Percentiles rank a stretch among this genome's conserved stretches.
Conservation (phyloP, 148 eudicot genomes). For the Fagopyrum tataricum region DNA sequence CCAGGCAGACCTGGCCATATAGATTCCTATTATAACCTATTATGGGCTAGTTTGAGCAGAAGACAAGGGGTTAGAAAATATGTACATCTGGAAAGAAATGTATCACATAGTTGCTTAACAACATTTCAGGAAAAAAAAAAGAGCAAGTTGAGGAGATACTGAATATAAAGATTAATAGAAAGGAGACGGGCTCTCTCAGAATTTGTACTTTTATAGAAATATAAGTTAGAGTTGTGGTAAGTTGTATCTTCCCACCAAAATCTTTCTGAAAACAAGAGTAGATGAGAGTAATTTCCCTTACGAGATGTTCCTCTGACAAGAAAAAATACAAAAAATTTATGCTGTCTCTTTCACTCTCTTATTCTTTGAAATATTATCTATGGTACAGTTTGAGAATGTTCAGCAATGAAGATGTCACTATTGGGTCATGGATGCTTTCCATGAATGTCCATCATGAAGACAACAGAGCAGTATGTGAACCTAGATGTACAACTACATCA, state of each 20-base stretch:
- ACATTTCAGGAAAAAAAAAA: not conserved
- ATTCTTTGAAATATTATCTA: not conserved
- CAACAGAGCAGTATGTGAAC: slow-evolving; percentile 51
- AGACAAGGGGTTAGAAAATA: not conserved
- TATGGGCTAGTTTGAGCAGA: not conserved
- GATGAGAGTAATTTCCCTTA: not conserved
- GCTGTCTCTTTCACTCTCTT: not conserved
- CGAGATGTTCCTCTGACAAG: not conserved
- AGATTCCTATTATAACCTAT: not conserved
- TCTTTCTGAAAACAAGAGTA: not conserved
- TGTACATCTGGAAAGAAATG: not conserved
- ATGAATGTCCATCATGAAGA: slow-evolving; percentile 69
- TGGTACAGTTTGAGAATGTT: slow-evolving; percentile 55
- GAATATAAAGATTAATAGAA: not conserved
- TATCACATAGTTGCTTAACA: not conserved
- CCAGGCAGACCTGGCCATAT: not conserved
- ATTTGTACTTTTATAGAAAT: not conserved
- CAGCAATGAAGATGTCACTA: slow-evolving; percentile 71
- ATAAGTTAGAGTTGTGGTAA: not conserved
- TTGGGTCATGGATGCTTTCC: slow-evolving; percentile 77
- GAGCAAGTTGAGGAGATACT: not conserved
- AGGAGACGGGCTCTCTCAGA: not conserved
- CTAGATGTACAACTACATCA: slow-evolving; percentile 55
- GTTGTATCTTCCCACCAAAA: not conserved
- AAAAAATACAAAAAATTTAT: not conserved